Percentiles rank a stretch among this genome's conserved stretches.
These are phyloP conservation scores for Vickermania spadyakhi DNA, from an alignment of 208 protist genomes.

Conservation along the genomic window DNA sequence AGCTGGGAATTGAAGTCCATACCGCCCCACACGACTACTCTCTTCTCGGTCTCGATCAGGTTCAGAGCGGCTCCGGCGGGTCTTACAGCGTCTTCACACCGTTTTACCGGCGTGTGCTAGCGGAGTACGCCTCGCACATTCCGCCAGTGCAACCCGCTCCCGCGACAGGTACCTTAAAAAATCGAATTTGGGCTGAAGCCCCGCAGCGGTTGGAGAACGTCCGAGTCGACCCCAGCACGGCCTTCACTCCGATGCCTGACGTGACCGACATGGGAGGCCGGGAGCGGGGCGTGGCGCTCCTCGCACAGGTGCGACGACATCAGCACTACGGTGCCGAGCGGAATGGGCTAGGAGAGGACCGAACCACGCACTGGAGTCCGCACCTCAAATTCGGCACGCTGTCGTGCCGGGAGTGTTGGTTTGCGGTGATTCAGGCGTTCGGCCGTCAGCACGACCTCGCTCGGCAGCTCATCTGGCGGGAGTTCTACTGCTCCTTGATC, in stretches of 20 bases:
- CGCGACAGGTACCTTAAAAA: constrained; percentile 12
- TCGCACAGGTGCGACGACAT: constrained; percentile 17
- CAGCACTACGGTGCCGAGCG: constrained; percentile 31
- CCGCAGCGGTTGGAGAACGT: constrained; percentile 3
- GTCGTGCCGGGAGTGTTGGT: constrained; percentile 53
- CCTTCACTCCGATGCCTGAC: constrained; percentile 13
- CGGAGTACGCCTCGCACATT: constrained; percentile 24
- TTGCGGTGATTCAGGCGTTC: constrained; percentile 15
- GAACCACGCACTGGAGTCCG: constrained; percentile 61
- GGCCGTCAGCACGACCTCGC: constrained; percentile 35
- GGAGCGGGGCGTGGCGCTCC: constrained; percentile 18
- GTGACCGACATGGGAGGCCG: constrained; percentile 40
- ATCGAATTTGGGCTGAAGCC: constrained; percentile 15
- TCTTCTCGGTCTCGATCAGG: constrained; percentile 29
- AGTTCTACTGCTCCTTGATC: constrained; percentile 67
- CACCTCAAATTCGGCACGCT: constrained; percentile 77
- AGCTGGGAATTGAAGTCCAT: constrained; percentile 18
- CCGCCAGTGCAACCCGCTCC: constrained; percentile 6
- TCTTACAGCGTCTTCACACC: constrained; percentile 74
- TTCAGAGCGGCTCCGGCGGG: constrained; percentile 19
- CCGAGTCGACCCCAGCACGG: constrained; percentile 13
- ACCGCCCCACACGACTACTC: constrained; percentile 39
- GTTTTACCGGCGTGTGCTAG: constrained; percentile 47
- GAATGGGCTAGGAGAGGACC: constrained; percentile 38
- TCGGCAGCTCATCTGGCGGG: constrained; percentile 60